Evolutionary conservation across 1,284 basidiomycete genomes (phyloP).

Genomic region (Melampsora abietis-canadensis): DNA sequence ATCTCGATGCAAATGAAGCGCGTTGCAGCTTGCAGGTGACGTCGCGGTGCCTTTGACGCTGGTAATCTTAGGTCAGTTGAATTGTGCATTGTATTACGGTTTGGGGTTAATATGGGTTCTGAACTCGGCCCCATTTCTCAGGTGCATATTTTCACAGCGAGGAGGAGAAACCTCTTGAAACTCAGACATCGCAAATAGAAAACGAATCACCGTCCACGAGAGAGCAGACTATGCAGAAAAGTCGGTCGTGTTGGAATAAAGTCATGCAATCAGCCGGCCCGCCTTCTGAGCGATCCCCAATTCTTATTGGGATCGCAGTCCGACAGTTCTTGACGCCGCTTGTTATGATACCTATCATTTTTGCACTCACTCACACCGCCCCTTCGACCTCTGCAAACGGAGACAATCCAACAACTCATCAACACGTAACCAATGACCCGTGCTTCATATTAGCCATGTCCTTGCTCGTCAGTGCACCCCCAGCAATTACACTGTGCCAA

Average conservation of each 20-base stretch:
- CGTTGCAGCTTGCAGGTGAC: constrained; percentile 54
- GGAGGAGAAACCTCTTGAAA: too few species aligned
- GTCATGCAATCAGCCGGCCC: constrained; percentile 13
- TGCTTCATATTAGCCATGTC: constrained; percentile 15
- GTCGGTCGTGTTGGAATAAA: constrained; percentile 45
- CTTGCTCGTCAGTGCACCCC: constrained; percentile 41
- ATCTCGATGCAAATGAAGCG: constrained; percentile 46
- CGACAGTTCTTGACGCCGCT: constrained; percentile 31
- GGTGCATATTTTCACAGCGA: constrained; percentile 27
- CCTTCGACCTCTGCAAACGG: neutral
- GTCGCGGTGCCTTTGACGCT: constrained; percentile 57
- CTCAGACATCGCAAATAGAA: too few species aligned
- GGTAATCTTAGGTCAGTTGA: constrained; percentile 53
- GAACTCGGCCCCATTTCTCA: neutral
- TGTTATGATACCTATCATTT: constrained; percentile 22
- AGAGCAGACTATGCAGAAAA: too few species aligned
- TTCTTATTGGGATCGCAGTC: constrained; percentile 36
- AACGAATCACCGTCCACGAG: neutral
- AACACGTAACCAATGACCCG: constrained; percentile 4
- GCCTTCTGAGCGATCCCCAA: constrained; percentile 19
- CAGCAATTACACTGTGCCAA: constrained; percentile 50
- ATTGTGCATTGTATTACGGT: too few species aligned
- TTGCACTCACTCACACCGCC: neutral
- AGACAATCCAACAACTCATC: too few species aligned
- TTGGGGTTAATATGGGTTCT: neutral